Evolutionary conservation across 345 rosid species (phyloP).

Genomic region (thale cress (Arabidopsis thaliana)): DNA sequence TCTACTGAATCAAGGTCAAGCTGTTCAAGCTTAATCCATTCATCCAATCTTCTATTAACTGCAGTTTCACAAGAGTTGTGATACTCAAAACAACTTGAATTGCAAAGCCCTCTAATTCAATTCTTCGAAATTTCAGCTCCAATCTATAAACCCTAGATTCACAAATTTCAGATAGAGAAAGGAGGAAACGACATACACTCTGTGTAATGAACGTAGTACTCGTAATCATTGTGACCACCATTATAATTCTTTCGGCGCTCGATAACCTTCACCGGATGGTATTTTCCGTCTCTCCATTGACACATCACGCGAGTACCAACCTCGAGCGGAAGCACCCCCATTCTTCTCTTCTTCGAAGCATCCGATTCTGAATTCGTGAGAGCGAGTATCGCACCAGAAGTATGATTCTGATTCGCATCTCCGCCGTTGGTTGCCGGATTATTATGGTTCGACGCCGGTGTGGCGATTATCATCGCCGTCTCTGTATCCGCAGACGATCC

Average conservation of each 20-base stretch:
- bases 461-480: slow-evolving; percentile 50
- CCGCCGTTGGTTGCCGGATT: slow-evolving; percentile 37
- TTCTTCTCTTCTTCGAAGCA: slow-evolving; percentile 62
- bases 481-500: slow-evolving; percentile 77
- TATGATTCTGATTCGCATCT: slow-evolving; percentile 28
- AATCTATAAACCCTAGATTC: slow-evolving; percentile 42
- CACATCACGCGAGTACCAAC: slow-evolving; percentile 98
- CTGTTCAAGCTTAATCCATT: slow-evolving; percentile 97
- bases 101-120: neutral
- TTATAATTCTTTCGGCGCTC: slow-evolving; percentile 74
- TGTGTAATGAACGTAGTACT: slow-evolving; percentile 96
- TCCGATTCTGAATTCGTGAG: slow-evolving; percentile 54
- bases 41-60: slow-evolving; percentile 99
- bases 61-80: slow-evolving; percentile 18
- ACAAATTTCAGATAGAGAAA: neutral
- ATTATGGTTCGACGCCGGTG: slow-evolving; percentile 48
- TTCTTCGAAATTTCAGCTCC: slow-evolving; percentile 8
- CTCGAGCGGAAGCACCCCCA: slow-evolving; percentile 76
- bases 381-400: slow-evolving; percentile 30
- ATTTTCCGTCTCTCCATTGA: slow-evolving; percentile 96
- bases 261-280: slow-evolving; percentile 94
- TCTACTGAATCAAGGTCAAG: slow-evolving; percentile 93
- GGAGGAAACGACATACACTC: slow-evolving; percentile 67
- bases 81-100: slow-evolving; percentile 5
- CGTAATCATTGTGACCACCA: slow-evolving; percentile 72